Evolutionary conservation across 2,329 filamentous ascomycete genomes (phyloP).

Genomic region (Alternaria sp.): DNA sequence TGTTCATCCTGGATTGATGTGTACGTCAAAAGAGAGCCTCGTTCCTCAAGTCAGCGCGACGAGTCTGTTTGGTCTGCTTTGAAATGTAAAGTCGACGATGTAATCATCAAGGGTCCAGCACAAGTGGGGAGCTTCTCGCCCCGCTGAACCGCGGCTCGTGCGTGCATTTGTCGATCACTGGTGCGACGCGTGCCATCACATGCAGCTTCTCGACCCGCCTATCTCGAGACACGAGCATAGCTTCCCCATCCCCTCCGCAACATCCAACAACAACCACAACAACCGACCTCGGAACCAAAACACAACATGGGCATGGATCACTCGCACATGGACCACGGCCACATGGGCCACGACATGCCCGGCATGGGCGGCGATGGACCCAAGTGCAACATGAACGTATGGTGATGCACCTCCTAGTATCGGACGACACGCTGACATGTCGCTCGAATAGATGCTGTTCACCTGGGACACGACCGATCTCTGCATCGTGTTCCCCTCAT

Average conservation of each 20-base stretch:
- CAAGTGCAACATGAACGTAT: constrained; percentile 90
- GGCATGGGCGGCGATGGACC: constrained; percentile 51
- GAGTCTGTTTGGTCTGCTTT: not conserved
- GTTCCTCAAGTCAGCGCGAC: not conserved
- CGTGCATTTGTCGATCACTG: constrained; percentile 22
- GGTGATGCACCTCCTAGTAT: constrained; percentile 34
- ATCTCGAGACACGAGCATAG: constrained; percentile 8
- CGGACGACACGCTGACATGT: not conserved
- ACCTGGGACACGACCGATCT: constrained; percentile 94
- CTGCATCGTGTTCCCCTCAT: constrained; percentile 92
- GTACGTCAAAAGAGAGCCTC: not conserved
- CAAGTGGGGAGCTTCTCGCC: constrained; percentile 9
- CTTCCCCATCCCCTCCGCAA: not conserved
- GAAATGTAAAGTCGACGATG: constrained; percentile 2
- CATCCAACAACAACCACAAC: not conserved
- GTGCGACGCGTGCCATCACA: constrained; percentile 25
- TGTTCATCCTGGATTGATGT: not conserved
- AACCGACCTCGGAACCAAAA: not conserved
- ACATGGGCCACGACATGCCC: constrained; percentile 66
- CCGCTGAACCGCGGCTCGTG: constrained; percentile 23
- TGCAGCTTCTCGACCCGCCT: not conserved
- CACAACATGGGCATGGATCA: constrained; percentile 42
- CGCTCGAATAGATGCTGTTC: constrained; percentile 83
- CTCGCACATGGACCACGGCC: constrained; percentile 50
- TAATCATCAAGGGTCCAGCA: constrained; percentile 5